These are phyloP conservation scores for Capniomyces stellatus DNA, from an alignment of 371 early-diverging fungal genomes.

Conservation along the genomic window DNA sequence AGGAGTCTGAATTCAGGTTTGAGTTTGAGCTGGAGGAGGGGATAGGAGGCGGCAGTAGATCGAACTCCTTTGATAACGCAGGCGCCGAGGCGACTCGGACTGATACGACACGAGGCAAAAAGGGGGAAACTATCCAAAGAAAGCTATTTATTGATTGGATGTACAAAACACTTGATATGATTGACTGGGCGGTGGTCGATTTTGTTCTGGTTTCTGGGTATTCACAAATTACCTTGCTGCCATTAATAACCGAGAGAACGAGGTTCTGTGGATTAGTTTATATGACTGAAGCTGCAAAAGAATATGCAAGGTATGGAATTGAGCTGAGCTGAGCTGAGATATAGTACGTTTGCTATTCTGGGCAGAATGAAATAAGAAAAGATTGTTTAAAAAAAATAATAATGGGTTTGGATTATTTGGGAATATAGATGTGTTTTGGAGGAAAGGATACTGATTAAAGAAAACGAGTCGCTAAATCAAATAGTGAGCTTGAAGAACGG, in stretches of 20 bases:
- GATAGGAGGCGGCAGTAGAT: background rate
- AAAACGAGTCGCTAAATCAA: conserved; percentile 8
- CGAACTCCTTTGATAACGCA: background rate
- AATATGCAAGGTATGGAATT: conserved; percentile 41
- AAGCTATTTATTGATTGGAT: conserved; percentile 5
- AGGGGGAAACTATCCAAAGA: background rate
- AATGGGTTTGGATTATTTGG: background rate
- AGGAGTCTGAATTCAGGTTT: background rate
- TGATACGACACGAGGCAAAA: too few species aligned
- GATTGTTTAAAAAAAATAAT: background rate
- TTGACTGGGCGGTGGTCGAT: conserved; percentile 37
- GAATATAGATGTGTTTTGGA: background rate
- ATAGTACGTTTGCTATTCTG: background rate
- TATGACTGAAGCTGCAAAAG: conserved; percentile 65
- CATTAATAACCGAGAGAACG: conserved; percentile 66
- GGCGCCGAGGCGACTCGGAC: too few species aligned
- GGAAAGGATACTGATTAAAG: background rate
- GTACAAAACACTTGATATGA: conserved; percentile 5
- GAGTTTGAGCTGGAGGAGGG: background rate
- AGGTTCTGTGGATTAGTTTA: conserved; percentile 61
- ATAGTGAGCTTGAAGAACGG: conserved; percentile 1
- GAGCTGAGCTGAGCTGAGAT: background rate
- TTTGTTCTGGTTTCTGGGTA: conserved; percentile 56
- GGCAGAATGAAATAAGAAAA: too few species aligned
- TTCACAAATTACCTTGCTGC: conserved; percentile 53